Percentiles rank a stretch among this genome's conserved stretches.
Conservation (phyloP, 202 grass and related monocot species). For the Elaeis oleifera region DNA sequence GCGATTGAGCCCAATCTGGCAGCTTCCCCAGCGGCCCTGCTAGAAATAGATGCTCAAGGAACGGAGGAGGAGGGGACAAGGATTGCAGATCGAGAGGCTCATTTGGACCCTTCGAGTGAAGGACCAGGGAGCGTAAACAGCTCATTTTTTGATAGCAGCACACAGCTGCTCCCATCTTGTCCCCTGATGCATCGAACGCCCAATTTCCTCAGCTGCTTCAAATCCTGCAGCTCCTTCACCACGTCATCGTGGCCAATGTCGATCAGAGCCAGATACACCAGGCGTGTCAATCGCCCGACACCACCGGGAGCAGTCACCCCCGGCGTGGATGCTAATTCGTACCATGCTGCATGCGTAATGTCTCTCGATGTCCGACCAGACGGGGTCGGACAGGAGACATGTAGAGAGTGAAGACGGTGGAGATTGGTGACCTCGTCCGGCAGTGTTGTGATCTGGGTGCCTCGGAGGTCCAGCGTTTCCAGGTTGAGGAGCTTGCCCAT, state of each 20-base stretch:
- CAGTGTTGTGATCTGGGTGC: not conserved
- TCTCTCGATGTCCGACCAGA: not conserved
- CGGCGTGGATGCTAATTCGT: not conserved
- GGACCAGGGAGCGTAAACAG: not conserved
- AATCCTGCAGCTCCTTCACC: not conserved
- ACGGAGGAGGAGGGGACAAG: not conserved
- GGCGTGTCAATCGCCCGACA: not conserved
- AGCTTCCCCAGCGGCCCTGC: not conserved
- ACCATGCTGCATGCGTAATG: not conserved
- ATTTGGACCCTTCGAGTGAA: not conserved
- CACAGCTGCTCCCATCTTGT: not conserved
- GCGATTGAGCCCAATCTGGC: not conserved
- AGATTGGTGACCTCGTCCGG: not conserved
- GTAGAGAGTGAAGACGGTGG: not conserved
- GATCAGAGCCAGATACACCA: not conserved
- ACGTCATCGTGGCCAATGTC: not conserved
- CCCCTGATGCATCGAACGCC: not conserved
- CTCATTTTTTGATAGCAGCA: not conserved
- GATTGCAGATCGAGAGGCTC: not conserved
- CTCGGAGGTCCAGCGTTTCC: not conserved
- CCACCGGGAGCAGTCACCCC: not conserved
- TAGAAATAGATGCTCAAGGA: not conserved
- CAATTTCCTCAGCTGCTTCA: not conserved
- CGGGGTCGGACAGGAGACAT: too few species aligned
- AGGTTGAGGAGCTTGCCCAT: not conserved